Conservation (phyloP, 306 rosid genomes). For the Delonix regia region DNA sequence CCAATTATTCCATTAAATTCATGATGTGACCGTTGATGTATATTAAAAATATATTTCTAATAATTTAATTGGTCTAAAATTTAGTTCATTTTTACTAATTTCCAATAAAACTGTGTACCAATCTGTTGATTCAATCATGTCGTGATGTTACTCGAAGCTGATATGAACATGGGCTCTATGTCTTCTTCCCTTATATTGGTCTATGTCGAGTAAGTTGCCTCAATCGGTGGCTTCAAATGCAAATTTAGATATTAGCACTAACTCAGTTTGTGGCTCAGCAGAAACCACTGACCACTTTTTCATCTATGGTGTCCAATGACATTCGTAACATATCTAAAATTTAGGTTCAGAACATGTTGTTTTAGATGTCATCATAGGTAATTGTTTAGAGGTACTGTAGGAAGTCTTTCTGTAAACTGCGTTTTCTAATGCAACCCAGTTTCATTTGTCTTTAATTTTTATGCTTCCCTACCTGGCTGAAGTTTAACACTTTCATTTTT, state of each 20-base stretch:
- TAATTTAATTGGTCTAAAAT: not conserved
- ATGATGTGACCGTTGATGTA: not conserved
- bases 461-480: not conserved
- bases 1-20: not conserved
- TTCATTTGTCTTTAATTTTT: not conserved
- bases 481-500: not conserved
- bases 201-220: not conserved
- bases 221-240: not conserved
- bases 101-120: not conserved
- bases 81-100: not conserved
- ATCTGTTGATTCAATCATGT: not conserved
- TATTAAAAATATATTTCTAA: not conserved
- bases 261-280: not conserved
- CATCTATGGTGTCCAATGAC: not conserved
- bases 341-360: not conserved
- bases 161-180: not conserved
- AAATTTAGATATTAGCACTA: not conserved
- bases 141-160: not conserved
- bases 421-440: not conserved
- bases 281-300: not conserved
- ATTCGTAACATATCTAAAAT: not conserved
- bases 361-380: not conserved
- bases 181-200: not conserved
- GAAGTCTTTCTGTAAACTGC: not conserved
- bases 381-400: not conserved